Conservation (phyloP, 176 grass and related monocot genomes). For the Thalia dealbata region DNA sequence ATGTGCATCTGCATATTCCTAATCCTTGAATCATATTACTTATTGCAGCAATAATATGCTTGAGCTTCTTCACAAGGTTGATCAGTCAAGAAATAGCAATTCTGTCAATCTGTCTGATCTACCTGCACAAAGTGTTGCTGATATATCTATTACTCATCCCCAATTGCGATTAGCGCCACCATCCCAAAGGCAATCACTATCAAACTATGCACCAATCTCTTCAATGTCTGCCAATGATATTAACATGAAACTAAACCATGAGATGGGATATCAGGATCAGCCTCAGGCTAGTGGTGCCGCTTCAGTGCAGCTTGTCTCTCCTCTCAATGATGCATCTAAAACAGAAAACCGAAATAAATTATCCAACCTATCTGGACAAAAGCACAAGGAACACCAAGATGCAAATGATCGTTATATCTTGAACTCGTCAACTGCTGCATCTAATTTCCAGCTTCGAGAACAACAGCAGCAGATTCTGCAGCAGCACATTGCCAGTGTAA, state of each 20-base stretch:
- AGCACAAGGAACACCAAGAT: not conserved
- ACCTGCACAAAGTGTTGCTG: not conserved
- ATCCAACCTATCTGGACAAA: constrained; percentile 2
- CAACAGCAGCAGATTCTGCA: not conserved
- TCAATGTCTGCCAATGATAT: not conserved
- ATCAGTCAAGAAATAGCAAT: constrained; percentile 13
- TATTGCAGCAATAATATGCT: constrained; percentile 23
- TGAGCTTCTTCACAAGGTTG: constrained; percentile 25
- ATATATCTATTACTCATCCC: constrained; percentile 1
- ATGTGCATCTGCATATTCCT: not conserved
- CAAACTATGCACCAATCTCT: not conserved
- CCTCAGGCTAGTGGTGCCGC: not conserved
- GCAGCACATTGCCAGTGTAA: not conserved
- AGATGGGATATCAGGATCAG: not conserved
- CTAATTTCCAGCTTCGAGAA: not conserved
- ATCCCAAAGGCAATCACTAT: constrained; percentile 18
- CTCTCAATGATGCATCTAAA: constrained; percentile 7
- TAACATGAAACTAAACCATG: not conserved
- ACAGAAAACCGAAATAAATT: constrained; percentile 8
- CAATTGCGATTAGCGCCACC: constrained; percentile 21
- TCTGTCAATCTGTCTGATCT: not conserved
- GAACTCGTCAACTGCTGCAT: not conserved
- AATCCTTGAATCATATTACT: not conserved
- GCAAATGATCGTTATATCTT: not conserved
- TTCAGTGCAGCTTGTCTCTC: not conserved